A percentile compares a stretch with the other conserved stretches of the same genome.
phyloP scores from a whole-genome alignment of 768 basidiomycete genomes.

The Rhodosporidiobolus sp. region DNA sequence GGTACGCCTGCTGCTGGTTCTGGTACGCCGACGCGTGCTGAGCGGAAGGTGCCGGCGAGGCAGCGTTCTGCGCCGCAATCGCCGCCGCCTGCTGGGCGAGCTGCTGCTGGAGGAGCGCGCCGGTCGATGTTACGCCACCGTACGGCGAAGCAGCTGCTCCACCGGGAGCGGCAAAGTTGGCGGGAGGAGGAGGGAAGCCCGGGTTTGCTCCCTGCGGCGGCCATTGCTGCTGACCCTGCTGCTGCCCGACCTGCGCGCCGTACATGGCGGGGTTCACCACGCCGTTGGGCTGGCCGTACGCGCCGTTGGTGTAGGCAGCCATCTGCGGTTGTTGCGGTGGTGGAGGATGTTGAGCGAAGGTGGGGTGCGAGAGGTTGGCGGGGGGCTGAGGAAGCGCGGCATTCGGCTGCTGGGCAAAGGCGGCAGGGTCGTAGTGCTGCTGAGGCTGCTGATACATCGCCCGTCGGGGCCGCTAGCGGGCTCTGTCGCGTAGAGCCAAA shows the following conservation, averaged over 20 bases:
- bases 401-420: neutral
- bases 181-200: neutral
- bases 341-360: neutral
- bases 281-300: neutral
- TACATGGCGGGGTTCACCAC: neutral
- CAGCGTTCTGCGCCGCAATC: neutral
- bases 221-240: neutral
- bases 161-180: neutral
- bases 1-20: slow-evolving; percentile 10
- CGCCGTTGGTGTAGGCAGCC: neutral
- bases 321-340: neutral
- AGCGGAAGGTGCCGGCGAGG: neutral
- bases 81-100: slow-evolving; percentile 12
- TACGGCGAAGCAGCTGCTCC: neutral
- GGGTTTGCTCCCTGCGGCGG: neutral
- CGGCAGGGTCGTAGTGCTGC: neutral
- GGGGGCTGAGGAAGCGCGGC: neutral
- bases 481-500: too few species aligned
- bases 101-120: slow-evolving; percentile 23
- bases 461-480: too few species aligned
- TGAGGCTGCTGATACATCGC: slow-evolving; percentile 3
- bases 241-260: neutral
- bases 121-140: neutral
- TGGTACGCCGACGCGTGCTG: neutral
- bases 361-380: neutral